Conservation (phyloP, 2,329 filamentous ascomycete genomes). For the Didymella segeticola region DNA sequence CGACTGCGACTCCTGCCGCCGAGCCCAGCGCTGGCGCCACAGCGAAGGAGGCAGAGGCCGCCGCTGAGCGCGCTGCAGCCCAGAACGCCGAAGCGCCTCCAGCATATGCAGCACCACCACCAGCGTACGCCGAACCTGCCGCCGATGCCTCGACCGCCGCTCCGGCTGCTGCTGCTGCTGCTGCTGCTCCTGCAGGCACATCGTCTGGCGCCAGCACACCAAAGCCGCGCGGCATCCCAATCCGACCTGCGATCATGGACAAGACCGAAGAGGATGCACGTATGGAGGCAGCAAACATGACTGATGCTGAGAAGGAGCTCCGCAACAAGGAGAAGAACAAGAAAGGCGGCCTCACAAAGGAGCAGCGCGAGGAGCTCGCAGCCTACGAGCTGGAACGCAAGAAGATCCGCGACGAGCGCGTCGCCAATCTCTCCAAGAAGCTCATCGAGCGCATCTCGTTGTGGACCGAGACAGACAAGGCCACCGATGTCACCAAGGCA, state of each 20-base stretch:
- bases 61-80: conserved; percentile 50
- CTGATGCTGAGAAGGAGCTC: conserved; percentile 76
- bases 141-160: conserved; percentile 20
- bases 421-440: conserved; percentile 83
- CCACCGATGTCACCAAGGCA: conserved; percentile 79
- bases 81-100: conserved; percentile 42
- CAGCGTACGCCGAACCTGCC: conserved; percentile 56
- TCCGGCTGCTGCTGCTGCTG: conserved; percentile 36
- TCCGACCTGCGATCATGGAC: conserved; percentile 87
- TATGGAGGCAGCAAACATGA: conserved; percentile 68
- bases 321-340: conserved; percentile 89
- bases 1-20: conserved; percentile 17
- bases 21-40: conserved; percentile 48
- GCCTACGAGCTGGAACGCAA: conserved; percentile 88
- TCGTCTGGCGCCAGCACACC: conserved; percentile 57
- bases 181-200: conserved; percentile 33
- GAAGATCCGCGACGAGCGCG: conserved; percentile 84
- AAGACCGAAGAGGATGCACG: conserved; percentile 79
- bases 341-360: conserved; percentile 84
- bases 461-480: conserved; percentile 97
- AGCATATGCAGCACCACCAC: conserved; percentile 48
- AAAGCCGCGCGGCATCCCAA: conserved; percentile 65
- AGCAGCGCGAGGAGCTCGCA: conserved; percentile 89
- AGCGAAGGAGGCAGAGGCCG: conserved; percentile 50
- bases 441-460: conserved; percentile 87